These are phyloP conservation scores for Cercospora beticola DNA, from an alignment of 2,329 filamentous ascomycete species.

Conservation along the genomic window DNA sequence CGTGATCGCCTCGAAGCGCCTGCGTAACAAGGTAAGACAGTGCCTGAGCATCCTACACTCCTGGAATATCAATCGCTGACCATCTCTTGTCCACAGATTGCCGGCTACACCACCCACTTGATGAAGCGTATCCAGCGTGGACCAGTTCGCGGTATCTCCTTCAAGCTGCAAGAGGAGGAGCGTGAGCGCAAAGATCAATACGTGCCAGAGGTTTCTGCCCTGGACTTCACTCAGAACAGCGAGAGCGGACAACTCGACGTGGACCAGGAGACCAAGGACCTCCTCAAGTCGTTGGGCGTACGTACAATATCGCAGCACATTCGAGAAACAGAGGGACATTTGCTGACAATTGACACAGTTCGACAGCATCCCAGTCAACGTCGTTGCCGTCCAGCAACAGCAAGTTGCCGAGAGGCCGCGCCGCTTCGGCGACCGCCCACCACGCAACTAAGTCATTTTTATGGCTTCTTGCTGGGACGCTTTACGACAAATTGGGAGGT, in stretches of 20 bases:
- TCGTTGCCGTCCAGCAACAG: constrained; percentile 84
- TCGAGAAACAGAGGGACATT: background rate
- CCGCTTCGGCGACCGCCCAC: constrained; percentile 68
- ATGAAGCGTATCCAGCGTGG: constrained; percentile 99
- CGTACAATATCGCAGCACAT: constrained; percentile 13
- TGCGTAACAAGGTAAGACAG: constrained; percentile 87
- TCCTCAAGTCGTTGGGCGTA: constrained; percentile 98
- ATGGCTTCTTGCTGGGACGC: constrained; percentile 10
- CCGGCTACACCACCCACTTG: constrained; percentile 91
- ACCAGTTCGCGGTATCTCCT: constrained; percentile 99
- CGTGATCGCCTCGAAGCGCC: constrained; percentile 97
- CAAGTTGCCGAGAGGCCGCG: constrained; percentile 80
- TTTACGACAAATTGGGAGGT: constrained; percentile 21
- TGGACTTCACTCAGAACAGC: constrained; percentile 94
- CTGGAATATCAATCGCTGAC: background rate
- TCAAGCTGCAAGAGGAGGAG: constrained; percentile 99
- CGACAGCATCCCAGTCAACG: constrained; percentile 95
- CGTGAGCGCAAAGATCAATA: constrained; percentile 99
- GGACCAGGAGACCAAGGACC: constrained; percentile 96
- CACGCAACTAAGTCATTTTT: constrained; percentile 29
- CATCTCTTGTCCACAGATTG: constrained; percentile 62
- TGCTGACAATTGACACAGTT: constrained; percentile 60
- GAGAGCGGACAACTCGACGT: constrained; percentile 93
- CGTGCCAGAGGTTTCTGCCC: constrained; percentile 96
- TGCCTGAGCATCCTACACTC: background rate